Conservation (phyloP, 1,139 yeast genomes). For the Suhomyces panamericanus region DNA sequence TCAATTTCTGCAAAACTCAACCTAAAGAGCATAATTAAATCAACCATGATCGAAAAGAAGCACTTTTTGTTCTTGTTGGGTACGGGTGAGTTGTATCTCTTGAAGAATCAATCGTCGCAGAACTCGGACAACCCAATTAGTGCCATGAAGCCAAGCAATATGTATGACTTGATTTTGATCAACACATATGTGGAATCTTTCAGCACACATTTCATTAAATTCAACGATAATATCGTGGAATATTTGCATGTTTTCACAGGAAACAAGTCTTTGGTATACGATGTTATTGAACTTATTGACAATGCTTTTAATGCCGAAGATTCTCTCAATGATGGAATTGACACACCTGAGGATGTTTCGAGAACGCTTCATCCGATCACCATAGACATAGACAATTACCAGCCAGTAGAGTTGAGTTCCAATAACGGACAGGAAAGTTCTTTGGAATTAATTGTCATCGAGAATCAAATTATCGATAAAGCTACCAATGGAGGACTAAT, state of each 20-base stretch:
- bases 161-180: constrained; percentile 41
- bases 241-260: constrained; percentile 35
- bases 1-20: constrained; percentile 31
- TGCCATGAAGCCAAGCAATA: constrained; percentile 26
- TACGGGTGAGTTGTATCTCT: constrained; percentile 41
- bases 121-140: constrained; percentile 16
- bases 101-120: constrained; percentile 31
- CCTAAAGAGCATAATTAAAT: constrained; percentile 26
- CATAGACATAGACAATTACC: constrained; percentile 29
- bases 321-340: constrained; percentile 24
- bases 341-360: constrained; percentile 16
- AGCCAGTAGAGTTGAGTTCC: constrained; percentile 30
- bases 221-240: constrained; percentile 17
- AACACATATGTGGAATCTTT: constrained; percentile 35
- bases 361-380: constrained; percentile 27
- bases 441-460: constrained; percentile 38
- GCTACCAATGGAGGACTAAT: constrained; percentile 19
- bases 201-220: constrained; percentile 27
- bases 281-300: constrained; percentile 32
- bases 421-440: constrained; percentile 8
- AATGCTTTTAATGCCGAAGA: constrained; percentile 22
- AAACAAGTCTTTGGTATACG: constrained; percentile 31
- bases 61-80: constrained; percentile 39
- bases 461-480: constrained; percentile 26
- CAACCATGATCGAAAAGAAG: constrained; percentile 29